phyloP scores from a whole-genome alignment of 371 early-diverging fungal genomes.

The Mortierella sp. region DNA sequence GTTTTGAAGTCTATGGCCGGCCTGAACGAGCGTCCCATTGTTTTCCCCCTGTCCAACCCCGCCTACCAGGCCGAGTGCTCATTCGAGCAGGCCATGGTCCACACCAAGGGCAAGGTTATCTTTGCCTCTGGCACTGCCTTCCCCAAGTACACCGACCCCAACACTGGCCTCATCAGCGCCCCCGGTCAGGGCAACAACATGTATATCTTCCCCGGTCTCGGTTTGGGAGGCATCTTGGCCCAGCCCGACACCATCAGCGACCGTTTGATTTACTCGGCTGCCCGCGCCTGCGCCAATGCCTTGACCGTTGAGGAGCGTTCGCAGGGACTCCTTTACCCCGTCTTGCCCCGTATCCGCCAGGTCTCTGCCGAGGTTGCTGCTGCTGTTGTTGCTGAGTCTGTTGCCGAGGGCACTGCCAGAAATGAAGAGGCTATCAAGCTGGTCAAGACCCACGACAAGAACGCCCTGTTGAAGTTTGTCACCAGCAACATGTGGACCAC shows the following conservation, averaged over 20 bases:
- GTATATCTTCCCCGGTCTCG: constrained; percentile 94
- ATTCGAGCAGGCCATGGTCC: constrained; percentile 89
- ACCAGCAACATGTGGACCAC: constrained; percentile 68
- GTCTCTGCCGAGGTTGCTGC: constrained; percentile 85
- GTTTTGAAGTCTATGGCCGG: constrained; percentile 78
- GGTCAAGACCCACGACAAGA: constrained; percentile 41
- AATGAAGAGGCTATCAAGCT: constrained; percentile 56
- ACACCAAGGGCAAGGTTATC: constrained; percentile 84
- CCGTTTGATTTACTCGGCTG: constrained; percentile 83
- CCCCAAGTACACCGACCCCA: constrained; percentile 78
- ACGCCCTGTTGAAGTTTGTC: constrained; percentile 58
- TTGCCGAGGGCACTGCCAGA: constrained; percentile 70
- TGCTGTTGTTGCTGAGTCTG: constrained; percentile 79
- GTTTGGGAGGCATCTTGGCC: constrained; percentile 85
- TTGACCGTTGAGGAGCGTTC: constrained; percentile 77
- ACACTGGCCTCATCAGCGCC: constrained; percentile 64
- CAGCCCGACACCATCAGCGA: constrained; percentile 82
- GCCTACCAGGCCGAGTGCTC: constrained; percentile 91
- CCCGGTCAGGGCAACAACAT: constrained; percentile 97
- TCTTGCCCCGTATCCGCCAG: constrained; percentile 86
- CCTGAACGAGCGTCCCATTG: constrained; percentile 86
- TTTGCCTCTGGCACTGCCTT: constrained; percentile 96
- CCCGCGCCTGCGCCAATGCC: constrained; percentile 86
- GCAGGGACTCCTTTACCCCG: constrained; percentile 84
- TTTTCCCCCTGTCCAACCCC: constrained; percentile 96